Percentiles rank a stretch among this genome's conserved stretches.
Conservation (phyloP, 768 basidiomycete genomes). For the Kwoniella heveanensis region DNA sequence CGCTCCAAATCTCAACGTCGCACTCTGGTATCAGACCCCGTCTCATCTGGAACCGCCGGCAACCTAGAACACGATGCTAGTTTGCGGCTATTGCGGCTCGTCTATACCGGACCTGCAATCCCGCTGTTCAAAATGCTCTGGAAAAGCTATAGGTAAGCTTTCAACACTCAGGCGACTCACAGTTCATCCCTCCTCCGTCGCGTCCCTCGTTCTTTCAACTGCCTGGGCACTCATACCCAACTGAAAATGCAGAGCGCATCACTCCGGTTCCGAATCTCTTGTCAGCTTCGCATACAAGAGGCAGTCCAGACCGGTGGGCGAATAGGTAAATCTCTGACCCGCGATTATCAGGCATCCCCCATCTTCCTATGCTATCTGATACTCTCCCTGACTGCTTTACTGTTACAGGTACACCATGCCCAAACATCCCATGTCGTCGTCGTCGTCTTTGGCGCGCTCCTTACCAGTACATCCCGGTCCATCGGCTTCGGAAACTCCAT, state of each 20-base stretch:
- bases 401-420: conserved; percentile 14
- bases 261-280: conserved; percentile 15
- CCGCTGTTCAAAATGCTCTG: conserved; percentile 19
- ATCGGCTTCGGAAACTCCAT: not conserved
- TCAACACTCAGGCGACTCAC: too few species aligned
- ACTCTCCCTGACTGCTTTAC: too few species aligned
- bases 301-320: conserved; percentile 29
- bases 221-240: too few species aligned
- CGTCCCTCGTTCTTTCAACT: too few species aligned
- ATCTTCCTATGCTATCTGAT: too few species aligned
- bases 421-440: not conserved
- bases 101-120: not conserved
- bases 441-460: not conserved
- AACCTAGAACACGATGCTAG: conserved; percentile 9
- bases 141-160: conserved; percentile 18
- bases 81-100: conserved; percentile 21
- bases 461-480: not conserved
- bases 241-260: conserved; percentile 23
- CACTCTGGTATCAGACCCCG: too few species aligned
- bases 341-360: too few species aligned
- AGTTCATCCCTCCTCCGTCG: too few species aligned
- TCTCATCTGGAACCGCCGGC: too few species aligned
- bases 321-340: conserved; percentile 18
- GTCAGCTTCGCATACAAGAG: conserved; percentile 10
- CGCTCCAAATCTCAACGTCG: too few species aligned